phyloP scores from a whole-genome alignment of 805 yeast genomes.

The Komagataella pastoris region DNA sequence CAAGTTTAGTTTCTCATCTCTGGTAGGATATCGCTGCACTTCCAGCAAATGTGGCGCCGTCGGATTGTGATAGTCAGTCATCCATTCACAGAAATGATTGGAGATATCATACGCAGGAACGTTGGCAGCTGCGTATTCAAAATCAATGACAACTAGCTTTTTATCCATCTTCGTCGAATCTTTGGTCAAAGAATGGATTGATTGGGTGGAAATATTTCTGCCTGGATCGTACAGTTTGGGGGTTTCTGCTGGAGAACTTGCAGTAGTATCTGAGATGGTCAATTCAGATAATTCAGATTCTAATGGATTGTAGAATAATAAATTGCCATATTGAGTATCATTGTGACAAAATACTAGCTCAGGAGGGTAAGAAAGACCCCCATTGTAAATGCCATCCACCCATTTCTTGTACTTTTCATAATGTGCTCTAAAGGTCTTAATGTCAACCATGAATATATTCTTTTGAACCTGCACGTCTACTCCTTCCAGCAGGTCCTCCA shows the following conservation, averaged over 20 bases:
- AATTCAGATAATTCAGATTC: constrained; percentile 1
- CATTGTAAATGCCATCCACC: constrained; percentile 40
- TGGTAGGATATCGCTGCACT: constrained; percentile 47
- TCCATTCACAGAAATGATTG: constrained; percentile 95
- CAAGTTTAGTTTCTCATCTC: constrained; percentile 56
- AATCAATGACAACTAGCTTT: constrained; percentile 85
- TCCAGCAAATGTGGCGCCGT: constrained; percentile 38
- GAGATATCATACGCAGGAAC: constrained; percentile 82
- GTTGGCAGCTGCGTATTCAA: constrained; percentile 90
- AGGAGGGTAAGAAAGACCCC: constrained; percentile 22
- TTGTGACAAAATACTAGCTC: constrained; percentile 81
- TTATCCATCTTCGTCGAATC: constrained; percentile 27
- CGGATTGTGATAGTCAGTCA: constrained; percentile 77
- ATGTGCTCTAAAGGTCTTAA: constrained; percentile 34
- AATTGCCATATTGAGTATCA: constrained; percentile 93
- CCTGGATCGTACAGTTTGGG: not conserved
- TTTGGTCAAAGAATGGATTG: not conserved
- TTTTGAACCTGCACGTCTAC: constrained; percentile 21
- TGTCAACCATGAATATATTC: constrained; percentile 28
- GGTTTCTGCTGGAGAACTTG: not conserved
- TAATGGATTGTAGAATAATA: constrained; percentile 35
- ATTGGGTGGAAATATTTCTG: not conserved
- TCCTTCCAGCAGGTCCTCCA: constrained; percentile 26
- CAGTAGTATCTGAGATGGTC: not conserved
- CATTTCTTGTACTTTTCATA: constrained; percentile 45